phyloP scores from a whole-genome alignment of 306 rosid genomes.

The Cucumis cinereus region DNA sequence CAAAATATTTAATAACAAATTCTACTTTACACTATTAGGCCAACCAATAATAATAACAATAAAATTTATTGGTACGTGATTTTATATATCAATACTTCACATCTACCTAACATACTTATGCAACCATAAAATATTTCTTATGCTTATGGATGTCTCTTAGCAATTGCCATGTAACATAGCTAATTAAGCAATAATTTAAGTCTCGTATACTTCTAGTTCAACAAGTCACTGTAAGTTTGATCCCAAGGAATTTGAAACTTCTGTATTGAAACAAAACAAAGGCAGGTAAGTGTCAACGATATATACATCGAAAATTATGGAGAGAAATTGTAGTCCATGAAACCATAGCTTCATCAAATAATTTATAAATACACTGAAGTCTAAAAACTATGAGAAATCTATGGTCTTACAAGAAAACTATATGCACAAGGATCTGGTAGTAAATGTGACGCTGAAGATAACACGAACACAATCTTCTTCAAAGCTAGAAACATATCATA shows the following conservation, averaged over 20 bases:
- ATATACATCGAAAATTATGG: not conserved
- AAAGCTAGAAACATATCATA: not conserved
- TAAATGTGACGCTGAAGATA: not conserved
- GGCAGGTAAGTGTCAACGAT: not conserved
- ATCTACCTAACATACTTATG: not conserved
- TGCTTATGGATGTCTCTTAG: not conserved
- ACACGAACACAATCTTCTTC: not conserved
- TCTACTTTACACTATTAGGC: too few relatives aligned
- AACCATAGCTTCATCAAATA: not conserved
- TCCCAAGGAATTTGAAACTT: not conserved
- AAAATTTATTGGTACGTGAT: not conserved
- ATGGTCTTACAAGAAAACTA: not conserved
- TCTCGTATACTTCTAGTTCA: not conserved
- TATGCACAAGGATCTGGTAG: not conserved
- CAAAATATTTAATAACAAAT: too few relatives aligned
- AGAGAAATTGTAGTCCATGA: not conserved
- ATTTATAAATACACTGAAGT: not conserved
- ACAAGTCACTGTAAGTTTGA: not conserved
- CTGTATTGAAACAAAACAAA: not conserved
- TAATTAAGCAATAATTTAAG: not conserved
- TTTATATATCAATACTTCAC: not conserved
- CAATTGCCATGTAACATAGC: not conserved
- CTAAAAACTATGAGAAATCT: not conserved
- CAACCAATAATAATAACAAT: not conserved
- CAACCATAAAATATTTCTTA: not conserved